Conservation (phyloP, 1,284 basidiomycete species). For the Phaffia rhodozyma region DNA sequence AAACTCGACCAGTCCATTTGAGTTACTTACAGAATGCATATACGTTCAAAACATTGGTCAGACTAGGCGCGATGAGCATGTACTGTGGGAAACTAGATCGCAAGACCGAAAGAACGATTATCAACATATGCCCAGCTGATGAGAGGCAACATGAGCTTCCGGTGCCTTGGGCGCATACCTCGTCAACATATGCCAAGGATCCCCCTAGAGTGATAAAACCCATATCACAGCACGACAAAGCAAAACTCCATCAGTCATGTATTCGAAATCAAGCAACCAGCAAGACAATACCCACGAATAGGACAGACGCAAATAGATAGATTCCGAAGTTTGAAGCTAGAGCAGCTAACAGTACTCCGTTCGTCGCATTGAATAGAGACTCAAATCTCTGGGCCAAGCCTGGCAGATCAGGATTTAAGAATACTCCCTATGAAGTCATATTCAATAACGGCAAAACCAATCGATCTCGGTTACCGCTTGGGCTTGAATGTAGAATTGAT, state of each 20-base stretch:
- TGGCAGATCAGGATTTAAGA: slow-evolving; percentile 23
- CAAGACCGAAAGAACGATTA: no score
- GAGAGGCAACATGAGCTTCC: no score
- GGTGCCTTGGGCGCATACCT: slow-evolving; percentile 27
- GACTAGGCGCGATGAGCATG: slow-evolving; percentile 73
- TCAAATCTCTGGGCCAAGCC: slow-evolving; percentile 40
- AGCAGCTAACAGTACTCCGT: slow-evolving; percentile 73
- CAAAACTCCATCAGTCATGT: not conserved
- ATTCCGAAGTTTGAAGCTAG: slow-evolving; percentile 82
- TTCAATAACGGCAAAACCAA: not conserved
- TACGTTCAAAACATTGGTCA: slow-evolving; percentile 88
- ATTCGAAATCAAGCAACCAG: not conserved
- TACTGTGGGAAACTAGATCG: slow-evolving; percentile 67
- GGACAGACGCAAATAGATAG: slow-evolving; percentile 70
- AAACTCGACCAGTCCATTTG: slow-evolving; percentile 11
- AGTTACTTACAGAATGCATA: slow-evolving; percentile 69
- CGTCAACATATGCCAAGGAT: slow-evolving; percentile 98
- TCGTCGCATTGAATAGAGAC: slow-evolving; percentile 60
- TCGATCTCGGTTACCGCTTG: no score
- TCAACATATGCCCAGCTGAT: no score
- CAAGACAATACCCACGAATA: slow-evolving; percentile 54
- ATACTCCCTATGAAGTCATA: slow-evolving; percentile 42
- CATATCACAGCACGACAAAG: no score
- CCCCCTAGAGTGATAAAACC: slow-evolving; percentile 44
- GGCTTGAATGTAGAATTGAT: not conserved